Evolutionary conservation across 2,329 filamentous ascomycete genomes (phyloP), one percentile per base, ranked within the genome.

Genomic region (Fusarium camptoceras): DNA sequence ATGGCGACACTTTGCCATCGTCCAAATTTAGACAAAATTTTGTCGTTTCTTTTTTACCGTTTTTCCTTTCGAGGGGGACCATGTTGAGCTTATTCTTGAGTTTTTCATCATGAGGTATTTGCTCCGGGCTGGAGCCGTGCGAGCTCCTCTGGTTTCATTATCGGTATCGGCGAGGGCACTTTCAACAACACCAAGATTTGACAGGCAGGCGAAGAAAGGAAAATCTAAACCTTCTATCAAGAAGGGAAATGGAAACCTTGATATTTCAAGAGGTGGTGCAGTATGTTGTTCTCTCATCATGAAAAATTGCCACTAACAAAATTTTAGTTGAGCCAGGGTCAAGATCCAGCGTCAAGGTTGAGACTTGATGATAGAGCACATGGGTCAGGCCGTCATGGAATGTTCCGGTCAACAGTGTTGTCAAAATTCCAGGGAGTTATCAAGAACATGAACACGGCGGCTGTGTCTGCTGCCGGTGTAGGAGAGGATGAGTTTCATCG

Each of bases 401-500:
- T 77, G 15, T 80, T 81, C 43, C 71, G 78, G 18, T 77, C 77
- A 30, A 76, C 78, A 3, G 78, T 81, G 8, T 68, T 81, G 55
- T 57, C 71, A 28, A 80, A 78, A 9, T 81, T 86, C 55, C 74
- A 80, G 4, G 12, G 55, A 3, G 72, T 84, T 15, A 59, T 85
- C 24, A 70, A 72, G 15, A 58, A 69, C 0, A 59, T 79, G 6
- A 42, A 42, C 30, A 73, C 75, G 4, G 63, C 73, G 2, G 51
- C 73, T 2, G 70, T 75, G 5, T 76, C 74, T 11, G 25, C 69
- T 14, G 65, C 70, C n/a, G 76, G 77, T 14, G 56, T 79, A 18
- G 73, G 79, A 43, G 76, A 79, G 51, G 69, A 80, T 53, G 82
- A 85, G 55, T 76, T 88, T 20, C 79, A 83, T 37, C 78, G 77